A percentile compares a stretch with the other conserved stretches of the same genome.
Evolutionary conservation across 2,329 filamentous ascomycete genomes (phyloP).

Genomic region (Graphilbum sp.): DNA sequence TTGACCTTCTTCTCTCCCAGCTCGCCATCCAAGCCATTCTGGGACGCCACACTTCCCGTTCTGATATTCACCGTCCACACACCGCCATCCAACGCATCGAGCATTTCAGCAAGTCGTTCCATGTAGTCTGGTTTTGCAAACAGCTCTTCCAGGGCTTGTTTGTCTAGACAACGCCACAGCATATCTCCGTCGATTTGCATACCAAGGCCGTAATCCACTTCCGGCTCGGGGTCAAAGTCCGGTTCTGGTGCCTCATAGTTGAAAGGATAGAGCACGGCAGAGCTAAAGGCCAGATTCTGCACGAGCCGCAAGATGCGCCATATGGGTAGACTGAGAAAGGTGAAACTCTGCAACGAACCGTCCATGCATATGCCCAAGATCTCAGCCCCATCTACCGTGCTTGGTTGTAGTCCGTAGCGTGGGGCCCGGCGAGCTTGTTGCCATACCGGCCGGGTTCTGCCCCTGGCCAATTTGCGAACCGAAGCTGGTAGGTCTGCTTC

Average conservation of each 20-base stretch:
- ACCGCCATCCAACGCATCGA: slow-evolving; percentile 32
- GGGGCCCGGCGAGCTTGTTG: slow-evolving; percentile 16
- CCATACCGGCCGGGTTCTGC: slow-evolving; percentile 37
- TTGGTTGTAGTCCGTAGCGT: slow-evolving; percentile 26
- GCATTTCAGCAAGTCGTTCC: slow-evolving; percentile 28
- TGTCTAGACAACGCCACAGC: slow-evolving; percentile 35
- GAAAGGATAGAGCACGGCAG: slow-evolving; percentile 32
- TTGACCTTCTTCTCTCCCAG: slow-evolving; percentile 13
- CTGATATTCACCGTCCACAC: slow-evolving; percentile 16
- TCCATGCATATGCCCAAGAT: slow-evolving; percentile 51
- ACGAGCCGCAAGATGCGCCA: slow-evolving; percentile 58
- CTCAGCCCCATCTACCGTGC: slow-evolving; percentile 28
- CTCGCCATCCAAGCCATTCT: slow-evolving; percentile 10
- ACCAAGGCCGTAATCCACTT: slow-evolving; percentile 22
- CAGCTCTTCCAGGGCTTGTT: slow-evolving; percentile 26
- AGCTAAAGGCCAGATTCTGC: slow-evolving; percentile 46
- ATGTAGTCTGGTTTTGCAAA: slow-evolving; percentile 17
- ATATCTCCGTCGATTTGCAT: slow-evolving; percentile 57
- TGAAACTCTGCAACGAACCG: slow-evolving; percentile 54
- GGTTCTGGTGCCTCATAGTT: slow-evolving; percentile 14
- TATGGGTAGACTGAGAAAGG: slow-evolving; percentile 41
- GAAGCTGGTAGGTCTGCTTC: slow-evolving; percentile 38
- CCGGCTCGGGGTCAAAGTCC: slow-evolving; percentile 17
- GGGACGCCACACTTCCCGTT: slow-evolving; percentile 8
- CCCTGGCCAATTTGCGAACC: slow-evolving; percentile 38